Base-by-base conservation (phyloP, 1,284 basidiomycete species). In the Xerocomus amazonicus region DNA sequence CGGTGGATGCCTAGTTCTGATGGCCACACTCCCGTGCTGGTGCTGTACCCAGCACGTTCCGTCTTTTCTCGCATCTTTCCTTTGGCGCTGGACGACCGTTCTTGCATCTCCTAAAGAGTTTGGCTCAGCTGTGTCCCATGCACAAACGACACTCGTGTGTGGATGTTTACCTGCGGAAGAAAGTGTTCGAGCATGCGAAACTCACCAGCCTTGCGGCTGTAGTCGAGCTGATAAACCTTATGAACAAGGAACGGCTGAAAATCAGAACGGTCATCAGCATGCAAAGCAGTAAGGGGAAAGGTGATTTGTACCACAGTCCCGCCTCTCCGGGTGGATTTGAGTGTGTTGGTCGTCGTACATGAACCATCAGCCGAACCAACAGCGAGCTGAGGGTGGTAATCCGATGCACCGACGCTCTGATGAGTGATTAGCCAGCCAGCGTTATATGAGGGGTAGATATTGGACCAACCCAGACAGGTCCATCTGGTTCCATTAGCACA, bases 101-200 rank as follows among this genome's bases (percentile, higher is more conserved):
- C 83, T 54, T 77, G 74, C 14, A 75, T 76, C 70, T 86, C 85
- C 80, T 84, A 12, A 23, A 19, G 35, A 9, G 4, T 9, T 14
- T 12, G 45, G 31, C 9, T 52, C 26, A 53, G 12, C 23, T 1
- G 16, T 6, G n/a, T 17, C 4, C 14, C 1, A 13, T 12, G 12
- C 9, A 3, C 3, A n/a, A 6, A 28, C 23, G 16, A 34, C 27
- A 27, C 27, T 19, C 7, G 45, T 12, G 26, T n/a, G 27, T 7
- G 45, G 26, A 34, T 14, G n/a, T 68, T 46, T 52, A 86, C 87
- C 68, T 84, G 79, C 0, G 93, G 92, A 3, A 87, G 66, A 58
- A 94, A 85, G 33, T 81, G 79, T 55, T 97, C 93, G 7, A 92
- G 70, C 84, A 97, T 91, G 19, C 92, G 74, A 60, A 81, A 91